Evolutionary conservation across 371 early-diverging fungal genomes (phyloP).

Genomic region (Sporodiniella umbellata): DNA sequence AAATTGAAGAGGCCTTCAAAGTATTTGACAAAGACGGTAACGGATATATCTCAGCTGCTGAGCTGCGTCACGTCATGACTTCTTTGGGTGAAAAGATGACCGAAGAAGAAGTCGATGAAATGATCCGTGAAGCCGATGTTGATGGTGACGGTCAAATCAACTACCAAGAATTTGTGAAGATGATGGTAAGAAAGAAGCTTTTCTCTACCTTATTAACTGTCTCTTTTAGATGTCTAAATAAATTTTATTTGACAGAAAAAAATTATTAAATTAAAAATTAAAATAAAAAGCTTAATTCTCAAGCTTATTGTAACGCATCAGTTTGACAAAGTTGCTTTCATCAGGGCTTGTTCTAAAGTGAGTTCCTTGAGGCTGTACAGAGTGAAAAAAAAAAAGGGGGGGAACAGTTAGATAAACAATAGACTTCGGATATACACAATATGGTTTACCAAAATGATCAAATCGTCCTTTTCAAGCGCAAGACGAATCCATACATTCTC

Average conservation of each 20-base stretch:
- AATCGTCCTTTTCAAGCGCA: conserved; percentile 68
- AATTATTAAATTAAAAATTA: not conserved
- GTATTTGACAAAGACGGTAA: conserved; percentile 57
- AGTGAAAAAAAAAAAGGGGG: too few species aligned
- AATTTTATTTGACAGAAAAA: too few species aligned
- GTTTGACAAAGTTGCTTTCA: conserved; percentile 79
- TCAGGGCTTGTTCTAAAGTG: conserved; percentile 96
- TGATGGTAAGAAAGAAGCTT: conserved; percentile 59
- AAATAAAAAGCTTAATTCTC: not conserved
- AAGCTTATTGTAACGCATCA: conserved; percentile 65
- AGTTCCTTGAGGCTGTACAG: conserved; percentile 83
- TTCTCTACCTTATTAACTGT: not conserved
- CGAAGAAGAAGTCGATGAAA: conserved; percentile 81
- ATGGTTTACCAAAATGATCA: conserved; percentile 78
- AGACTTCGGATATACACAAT: not conserved
- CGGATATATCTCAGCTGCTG: conserved; percentile 52
- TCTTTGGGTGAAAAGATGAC: conserved; percentile 74
- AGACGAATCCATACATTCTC: conserved; percentile 92
- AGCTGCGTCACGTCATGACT: conserved; percentile 54
- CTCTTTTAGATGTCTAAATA: conserved; percentile 20
- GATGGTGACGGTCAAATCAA: conserved; percentile 88
- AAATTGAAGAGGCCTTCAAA: conserved; percentile 55
- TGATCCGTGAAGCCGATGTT: conserved; percentile 84
- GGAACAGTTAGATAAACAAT: not conserved
- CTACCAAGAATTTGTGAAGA: conserved; percentile 93